Evolutionary conservation across 2,329 filamentous ascomycete genomes (phyloP).

Genomic region (Sclerotinia sclerotiorum): DNA sequence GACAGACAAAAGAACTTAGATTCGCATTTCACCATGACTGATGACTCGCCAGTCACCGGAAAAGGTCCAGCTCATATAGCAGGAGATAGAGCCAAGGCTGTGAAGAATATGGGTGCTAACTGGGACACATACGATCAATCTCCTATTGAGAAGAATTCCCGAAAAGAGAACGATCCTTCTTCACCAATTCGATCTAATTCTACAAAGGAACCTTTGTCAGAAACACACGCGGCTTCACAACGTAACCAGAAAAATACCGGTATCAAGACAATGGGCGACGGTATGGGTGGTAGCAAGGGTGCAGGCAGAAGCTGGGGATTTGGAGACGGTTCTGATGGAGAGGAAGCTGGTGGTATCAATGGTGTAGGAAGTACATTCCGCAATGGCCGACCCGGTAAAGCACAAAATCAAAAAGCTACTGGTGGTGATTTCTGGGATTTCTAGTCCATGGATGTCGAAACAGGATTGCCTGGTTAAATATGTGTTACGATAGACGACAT

Average conservation of each 20-base stretch:
- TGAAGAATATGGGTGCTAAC: conserved; percentile 70
- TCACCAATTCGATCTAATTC: neutral
- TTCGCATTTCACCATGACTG: conserved; percentile 73
- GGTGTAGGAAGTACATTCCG: conserved; percentile 27
- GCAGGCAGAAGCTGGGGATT: conserved; percentile 53
- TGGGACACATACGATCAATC: conserved; percentile 59
- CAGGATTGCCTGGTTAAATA: neutral
- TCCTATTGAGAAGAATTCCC: conserved; percentile 44
- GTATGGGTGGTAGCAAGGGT: conserved; percentile 53
- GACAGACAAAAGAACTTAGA: conserved; percentile 75
- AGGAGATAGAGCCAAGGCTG: conserved; percentile 64
- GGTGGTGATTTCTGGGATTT: conserved; percentile 44
- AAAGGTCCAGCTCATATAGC: conserved; percentile 48
- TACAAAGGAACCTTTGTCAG: conserved; percentile 17
- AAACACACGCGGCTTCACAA: conserved; percentile 29
- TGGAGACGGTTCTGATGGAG: conserved; percentile 51
- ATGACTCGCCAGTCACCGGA: conserved; percentile 58
- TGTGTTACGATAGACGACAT: conserved; percentile 21
- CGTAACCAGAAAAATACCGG: conserved; percentile 32
- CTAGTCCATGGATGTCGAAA: conserved; percentile 27
- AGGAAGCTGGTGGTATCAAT: conserved; percentile 38
- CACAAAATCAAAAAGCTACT: conserved; percentile 34
- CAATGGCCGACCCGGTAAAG: conserved; percentile 37
- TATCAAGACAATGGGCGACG: conserved; percentile 50
- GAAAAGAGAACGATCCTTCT: conserved; percentile 41